Evolutionary conservation across 1,139 yeast genomes (phyloP).

Genomic region (Hansenula lynferdii): DNA sequence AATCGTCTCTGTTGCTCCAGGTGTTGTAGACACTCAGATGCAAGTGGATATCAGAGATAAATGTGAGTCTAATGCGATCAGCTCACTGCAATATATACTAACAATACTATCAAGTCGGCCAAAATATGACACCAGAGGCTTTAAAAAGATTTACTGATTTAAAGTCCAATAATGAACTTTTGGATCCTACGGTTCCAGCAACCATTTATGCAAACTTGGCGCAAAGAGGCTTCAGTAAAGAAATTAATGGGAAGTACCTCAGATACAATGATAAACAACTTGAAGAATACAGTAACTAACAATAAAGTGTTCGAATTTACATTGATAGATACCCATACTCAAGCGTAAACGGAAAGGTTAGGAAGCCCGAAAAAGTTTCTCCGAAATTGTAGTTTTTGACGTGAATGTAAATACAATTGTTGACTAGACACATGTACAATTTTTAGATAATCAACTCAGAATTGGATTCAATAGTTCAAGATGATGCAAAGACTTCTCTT

Average conservation of each 20-base stretch:
- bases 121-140: slow-evolving; percentile 52
- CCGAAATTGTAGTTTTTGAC: too few species aligned
- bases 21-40: slow-evolving; percentile 89
- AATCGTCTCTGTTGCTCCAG: slow-evolving; percentile 80
- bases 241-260: slow-evolving; percentile 58
- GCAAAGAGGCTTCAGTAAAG: slow-evolving; percentile 43
- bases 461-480: too few species aligned
- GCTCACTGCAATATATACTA: neutral
- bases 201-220: slow-evolving; percentile 62
- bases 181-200: slow-evolving; percentile 70
- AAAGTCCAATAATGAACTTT: slow-evolving; percentile 47
- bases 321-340: too few species aligned
- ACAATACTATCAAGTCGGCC: slow-evolving; percentile 30
- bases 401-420: too few species aligned
- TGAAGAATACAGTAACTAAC: slow-evolving; percentile 13
- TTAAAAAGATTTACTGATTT: slow-evolving; percentile 57
- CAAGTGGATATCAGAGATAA: slow-evolving; percentile 68
- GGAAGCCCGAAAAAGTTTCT: neutral
- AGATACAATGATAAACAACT: slow-evolving; percentile 50
- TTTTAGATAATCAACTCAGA: too few species aligned
- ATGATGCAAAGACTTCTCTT: neutral
- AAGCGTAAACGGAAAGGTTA: neutral
- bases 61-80: slow-evolving; percentile 16
- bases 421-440: too few species aligned
- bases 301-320: neutral